Evolutionary conservation across 805 yeast species (phyloP).

Genomic region (Blastobotrys robertii): DNA sequence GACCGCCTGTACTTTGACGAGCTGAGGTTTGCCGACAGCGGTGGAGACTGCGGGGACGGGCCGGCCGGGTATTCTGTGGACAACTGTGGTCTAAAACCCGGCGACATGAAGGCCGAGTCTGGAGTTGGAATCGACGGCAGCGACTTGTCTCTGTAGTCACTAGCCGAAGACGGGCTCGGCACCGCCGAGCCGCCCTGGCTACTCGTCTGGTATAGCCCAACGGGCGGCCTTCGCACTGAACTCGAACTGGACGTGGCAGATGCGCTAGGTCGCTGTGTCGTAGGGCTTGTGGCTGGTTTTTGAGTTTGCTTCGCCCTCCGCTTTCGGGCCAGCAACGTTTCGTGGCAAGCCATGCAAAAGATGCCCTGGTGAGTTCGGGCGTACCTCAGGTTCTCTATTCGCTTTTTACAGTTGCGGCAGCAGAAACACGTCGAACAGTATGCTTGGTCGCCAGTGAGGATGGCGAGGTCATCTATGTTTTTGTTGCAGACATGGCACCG

Average conservation of each 20-base stretch:
- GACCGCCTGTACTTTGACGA: too few species aligned
- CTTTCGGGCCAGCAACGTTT: conserved; percentile 63
- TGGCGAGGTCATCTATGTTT: conserved; percentile 87
- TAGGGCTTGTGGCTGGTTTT: background rate
- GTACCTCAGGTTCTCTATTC: conserved; percentile 80
- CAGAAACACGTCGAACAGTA: conserved; percentile 85
- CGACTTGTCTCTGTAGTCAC: too few species aligned
- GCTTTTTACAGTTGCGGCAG: conserved; percentile 78
- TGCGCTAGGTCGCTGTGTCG: background rate
- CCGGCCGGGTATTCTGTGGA: too few species aligned
- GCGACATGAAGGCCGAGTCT: too few species aligned
- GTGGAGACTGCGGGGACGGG: too few species aligned
- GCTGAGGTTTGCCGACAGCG: too few species aligned
- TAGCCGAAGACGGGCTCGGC: background rate
- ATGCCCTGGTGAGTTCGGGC: conserved; percentile 90
- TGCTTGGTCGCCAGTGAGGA: conserved; percentile 89
- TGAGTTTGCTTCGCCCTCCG: conserved; percentile 18
- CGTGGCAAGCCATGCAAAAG: conserved; percentile 90
- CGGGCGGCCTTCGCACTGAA: background rate
- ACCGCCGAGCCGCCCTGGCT: background rate
- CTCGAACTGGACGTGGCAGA: background rate
- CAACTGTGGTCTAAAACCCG: too few species aligned
- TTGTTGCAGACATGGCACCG: conserved; percentile 76
- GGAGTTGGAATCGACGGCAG: too few species aligned
- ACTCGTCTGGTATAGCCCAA: background rate